These are phyloP conservation scores for Venturia aucupariae DNA, from an alignment of 2,329 filamentous ascomycete genomes.

Conservation along the genomic window DNA sequence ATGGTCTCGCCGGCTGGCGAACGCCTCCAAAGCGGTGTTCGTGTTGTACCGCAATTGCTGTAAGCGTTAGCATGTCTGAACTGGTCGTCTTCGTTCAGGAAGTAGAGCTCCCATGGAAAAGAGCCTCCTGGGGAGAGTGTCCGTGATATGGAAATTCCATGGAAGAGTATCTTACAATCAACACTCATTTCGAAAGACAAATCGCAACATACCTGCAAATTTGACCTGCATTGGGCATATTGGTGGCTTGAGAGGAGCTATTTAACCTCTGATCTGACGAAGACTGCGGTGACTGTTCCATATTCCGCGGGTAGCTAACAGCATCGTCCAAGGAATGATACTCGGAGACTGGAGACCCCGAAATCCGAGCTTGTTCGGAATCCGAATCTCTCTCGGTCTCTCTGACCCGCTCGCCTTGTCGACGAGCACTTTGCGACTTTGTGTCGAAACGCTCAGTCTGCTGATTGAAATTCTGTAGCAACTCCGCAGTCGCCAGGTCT, in stretches of 20 bases:
- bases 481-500: slow-evolving; percentile 7
- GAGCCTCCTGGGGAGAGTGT: too few species aligned
- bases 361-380: neutral
- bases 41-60: slow-evolving; percentile 91
- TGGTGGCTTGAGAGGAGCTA: slow-evolving; percentile 19
- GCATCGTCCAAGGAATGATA: slow-evolving; percentile 34
- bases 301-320: slow-evolving; percentile 20
- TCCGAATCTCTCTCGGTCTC: neutral
- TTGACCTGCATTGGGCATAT: slow-evolving; percentile 47
- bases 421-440: neutral
- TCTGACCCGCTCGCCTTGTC: neutral
- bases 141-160: neutral
- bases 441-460: neutral
- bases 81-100: neutral
- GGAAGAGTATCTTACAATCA: neutral
- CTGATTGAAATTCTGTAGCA: slow-evolving; percentile 11
- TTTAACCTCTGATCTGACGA: slow-evolving; percentile 17
- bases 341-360: slow-evolving; percentile 21
- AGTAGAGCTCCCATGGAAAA: neutral
- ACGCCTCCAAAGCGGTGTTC: slow-evolving; percentile 88
- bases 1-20: slow-evolving; percentile 91
- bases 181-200: neutral
- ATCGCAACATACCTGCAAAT: slow-evolving; percentile 56
- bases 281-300: neutral
- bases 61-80: slow-evolving; percentile 11